Conservation (phyloP, 352 stramenopile species). For the Phytophthora pisi region DNA sequence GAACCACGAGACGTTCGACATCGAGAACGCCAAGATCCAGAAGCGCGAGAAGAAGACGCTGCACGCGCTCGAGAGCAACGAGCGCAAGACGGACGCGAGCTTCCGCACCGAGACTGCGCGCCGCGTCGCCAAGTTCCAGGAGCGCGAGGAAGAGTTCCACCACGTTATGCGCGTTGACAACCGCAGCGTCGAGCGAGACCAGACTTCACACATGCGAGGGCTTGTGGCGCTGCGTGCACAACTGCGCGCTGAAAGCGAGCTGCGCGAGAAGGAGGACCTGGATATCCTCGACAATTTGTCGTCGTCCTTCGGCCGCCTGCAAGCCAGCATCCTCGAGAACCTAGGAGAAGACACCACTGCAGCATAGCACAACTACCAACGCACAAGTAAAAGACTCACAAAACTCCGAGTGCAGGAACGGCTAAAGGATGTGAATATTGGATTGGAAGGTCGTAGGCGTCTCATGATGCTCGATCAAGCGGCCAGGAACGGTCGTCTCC, state of each 20-base stretch:
- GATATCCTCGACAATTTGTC: slow-evolving; percentile 84
- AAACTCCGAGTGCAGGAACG: slow-evolving; percentile 24
- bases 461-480: slow-evolving; percentile 17
- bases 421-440: slow-evolving; percentile 53
- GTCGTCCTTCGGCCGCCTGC: slow-evolving; percentile 74
- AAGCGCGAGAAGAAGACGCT: slow-evolving; percentile 91
- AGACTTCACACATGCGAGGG: slow-evolving; percentile 51
- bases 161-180: slow-evolving; percentile 77
- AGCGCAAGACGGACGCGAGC: slow-evolving; percentile 55
- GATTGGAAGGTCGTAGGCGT: slow-evolving; percentile 41
- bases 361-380: slow-evolving; percentile 3
- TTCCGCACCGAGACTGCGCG: slow-evolving; percentile 80
- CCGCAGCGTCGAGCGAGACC: slow-evolving; percentile 51
- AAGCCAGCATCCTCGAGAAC: slow-evolving; percentile 82
- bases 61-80: slow-evolving; percentile 65
- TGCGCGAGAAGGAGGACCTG: slow-evolving; percentile 75
- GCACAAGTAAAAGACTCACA: slow-evolving; percentile 22
- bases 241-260: slow-evolving; percentile 48
- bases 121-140: slow-evolving; percentile 58
- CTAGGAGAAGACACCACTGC: slow-evolving; percentile 58
- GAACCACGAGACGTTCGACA: slow-evolving; percentile 92
- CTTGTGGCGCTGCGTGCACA: slow-evolving; percentile 61
- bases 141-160: slow-evolving; percentile 68
- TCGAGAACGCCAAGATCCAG: slow-evolving; percentile 92
- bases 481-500: slow-evolving; percentile 12